Percentiles rank a stretch among this genome's conserved stretches.
Conservation (phyloP, 805 yeast genomes). For the Schizosaccharomyces japonicus region DNA sequence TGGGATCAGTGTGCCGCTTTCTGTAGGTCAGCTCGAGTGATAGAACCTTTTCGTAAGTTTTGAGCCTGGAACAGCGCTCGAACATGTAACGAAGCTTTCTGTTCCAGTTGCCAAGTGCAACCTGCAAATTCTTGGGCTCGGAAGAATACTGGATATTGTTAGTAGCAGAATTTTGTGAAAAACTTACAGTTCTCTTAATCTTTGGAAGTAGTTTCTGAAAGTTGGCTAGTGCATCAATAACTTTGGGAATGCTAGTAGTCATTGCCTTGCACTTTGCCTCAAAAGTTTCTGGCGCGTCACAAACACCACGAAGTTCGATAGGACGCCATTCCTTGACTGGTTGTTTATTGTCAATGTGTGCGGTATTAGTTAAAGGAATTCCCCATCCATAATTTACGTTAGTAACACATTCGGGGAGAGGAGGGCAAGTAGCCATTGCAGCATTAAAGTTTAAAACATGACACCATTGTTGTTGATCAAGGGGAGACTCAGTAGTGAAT, state of each 20-base stretch:
- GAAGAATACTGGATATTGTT: not conserved
- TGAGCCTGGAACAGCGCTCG: not conserved
- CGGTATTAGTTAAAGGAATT: not conserved
- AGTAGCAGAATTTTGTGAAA: not conserved
- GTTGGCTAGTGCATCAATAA: too few relatives aligned
- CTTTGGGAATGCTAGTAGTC: too few relatives aligned
- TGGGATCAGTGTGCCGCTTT: too few relatives aligned
- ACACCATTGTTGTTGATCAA: too few relatives aligned
- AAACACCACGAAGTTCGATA: too few relatives aligned
- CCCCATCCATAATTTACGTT: constrained; percentile 2
- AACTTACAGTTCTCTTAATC: too few relatives aligned
- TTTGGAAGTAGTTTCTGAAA: too few relatives aligned
- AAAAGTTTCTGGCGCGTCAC: too few relatives aligned
- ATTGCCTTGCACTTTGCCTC: too few relatives aligned
- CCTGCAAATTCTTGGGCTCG: not conserved
- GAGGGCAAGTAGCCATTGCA: not conserved
- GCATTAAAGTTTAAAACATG: not conserved
- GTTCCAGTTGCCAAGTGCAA: not conserved
- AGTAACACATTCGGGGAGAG: not conserved
- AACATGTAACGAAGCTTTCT: not conserved
- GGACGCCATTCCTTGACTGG: too few relatives aligned
- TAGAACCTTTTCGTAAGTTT: not conserved
- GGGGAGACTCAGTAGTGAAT: too few relatives aligned
- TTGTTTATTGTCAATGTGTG: too few relatives aligned
- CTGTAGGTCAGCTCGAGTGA: not conserved